Evolutionary conservation across 768 basidiomycete species (phyloP), one percentile per base, ranked within the genome.

Genomic region (Russula dissimulans): DNA sequence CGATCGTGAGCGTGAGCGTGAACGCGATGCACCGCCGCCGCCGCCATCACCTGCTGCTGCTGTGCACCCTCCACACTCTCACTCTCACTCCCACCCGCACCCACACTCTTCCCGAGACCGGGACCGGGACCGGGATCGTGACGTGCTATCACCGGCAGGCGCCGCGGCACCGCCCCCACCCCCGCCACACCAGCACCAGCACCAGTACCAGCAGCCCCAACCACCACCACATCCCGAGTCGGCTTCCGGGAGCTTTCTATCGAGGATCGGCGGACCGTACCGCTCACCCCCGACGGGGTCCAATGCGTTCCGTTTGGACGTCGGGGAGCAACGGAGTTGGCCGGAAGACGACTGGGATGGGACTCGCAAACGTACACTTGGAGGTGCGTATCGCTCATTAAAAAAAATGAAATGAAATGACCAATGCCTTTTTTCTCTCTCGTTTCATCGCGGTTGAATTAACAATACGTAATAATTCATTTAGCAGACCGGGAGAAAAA

Each of bases 241-340:
- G 17, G 56, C 47, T 10, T 41, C 45, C 9, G 71, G 67, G 39
- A 81, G 79, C 65, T 72, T 82, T 55, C 76, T 78, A 58, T 78
- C 83, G 52, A 81, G 85, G 49, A 81, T 86, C 60, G 73, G 84
- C 45, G 86, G 84, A 61, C 82, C 83, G 67, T 84, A 86, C 63
- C 66, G 71, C 32, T 57, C 56, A 10, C 29, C 67, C 74, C 42
- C 74, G 71, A 17, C 64, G 74, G 53, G 50, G 14, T 56, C 57
- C 2, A 60, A 50, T 34, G 63, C 62, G 18, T 65, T 45, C 51
- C 57, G 58, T 29, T 62, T 58, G 26, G 66, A 57, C 38, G 26
- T 50, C 1, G 50, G 59, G 26, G 57, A 51, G 7, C 61, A 67
- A 44, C 67, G 67, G 41, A 63, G 54, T 31, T 59, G 60, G 61